Conservation (phyloP, 352 stramenopile genomes). For the Bremia lactucae region DNA sequence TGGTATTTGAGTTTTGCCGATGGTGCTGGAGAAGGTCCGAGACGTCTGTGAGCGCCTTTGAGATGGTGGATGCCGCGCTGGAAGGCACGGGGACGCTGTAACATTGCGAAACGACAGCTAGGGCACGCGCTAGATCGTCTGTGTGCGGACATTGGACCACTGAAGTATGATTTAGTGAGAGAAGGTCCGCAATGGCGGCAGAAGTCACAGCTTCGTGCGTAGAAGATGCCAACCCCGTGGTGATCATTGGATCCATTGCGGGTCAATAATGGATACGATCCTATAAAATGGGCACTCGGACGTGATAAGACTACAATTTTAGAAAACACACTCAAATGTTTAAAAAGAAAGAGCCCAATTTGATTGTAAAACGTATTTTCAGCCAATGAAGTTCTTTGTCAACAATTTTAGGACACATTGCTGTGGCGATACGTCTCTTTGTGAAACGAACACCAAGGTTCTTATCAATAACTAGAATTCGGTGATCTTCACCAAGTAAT, state of each 20-base stretch:
- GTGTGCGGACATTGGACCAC: constrained; percentile 17
- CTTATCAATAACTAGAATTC: too few species aligned
- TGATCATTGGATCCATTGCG: constrained; percentile 13
- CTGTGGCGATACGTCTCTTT: too few species aligned
- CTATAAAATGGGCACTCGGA: too few species aligned
- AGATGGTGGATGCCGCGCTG: constrained; percentile 22
- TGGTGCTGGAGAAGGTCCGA: constrained; percentile 31
- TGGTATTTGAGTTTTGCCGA: constrained; percentile 20
- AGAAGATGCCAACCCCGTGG: not conserved
- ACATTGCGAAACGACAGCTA: constrained; percentile 31
- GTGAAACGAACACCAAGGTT: too few species aligned
- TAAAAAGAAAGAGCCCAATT: too few species aligned
- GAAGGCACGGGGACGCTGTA: constrained; percentile 39
- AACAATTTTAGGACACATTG: too few species aligned
- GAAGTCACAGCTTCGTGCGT: constrained; percentile 22
- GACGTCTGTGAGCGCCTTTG: constrained; percentile 29
- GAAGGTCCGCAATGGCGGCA: constrained; percentile 13
- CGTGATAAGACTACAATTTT: too few species aligned
- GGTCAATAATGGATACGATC: too few species aligned
- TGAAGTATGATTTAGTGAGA: constrained; percentile 10
- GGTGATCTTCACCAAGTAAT: too few species aligned
- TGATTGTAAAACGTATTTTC: too few species aligned
- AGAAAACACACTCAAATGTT: too few species aligned
- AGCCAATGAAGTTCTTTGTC: too few species aligned
- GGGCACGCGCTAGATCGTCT: constrained; percentile 24